phyloP scores from a whole-genome alignment of 495 filamentous ascomycete genomes.

The Penicillium waksmanii region DNA sequence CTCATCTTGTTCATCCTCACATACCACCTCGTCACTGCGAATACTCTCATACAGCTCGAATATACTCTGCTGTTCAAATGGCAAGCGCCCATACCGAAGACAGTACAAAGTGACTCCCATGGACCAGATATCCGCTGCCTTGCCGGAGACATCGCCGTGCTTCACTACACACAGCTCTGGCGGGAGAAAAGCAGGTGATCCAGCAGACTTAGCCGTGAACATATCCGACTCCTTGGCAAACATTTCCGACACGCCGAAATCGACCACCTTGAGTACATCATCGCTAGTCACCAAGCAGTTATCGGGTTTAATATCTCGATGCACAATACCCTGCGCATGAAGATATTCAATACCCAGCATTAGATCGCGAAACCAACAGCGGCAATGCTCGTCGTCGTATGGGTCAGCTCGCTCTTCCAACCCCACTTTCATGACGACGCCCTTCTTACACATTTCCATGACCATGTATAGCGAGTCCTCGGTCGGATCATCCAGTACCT shows the following conservation, averaged over 20 bases:
- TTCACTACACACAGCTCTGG: slow-evolving; percentile 89
- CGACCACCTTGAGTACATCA: slow-evolving; percentile 92
- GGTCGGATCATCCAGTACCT: slow-evolving; percentile 92
- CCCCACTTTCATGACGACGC: slow-evolving; percentile 95
- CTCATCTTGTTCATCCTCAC: slow-evolving; percentile 51
- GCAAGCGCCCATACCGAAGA: slow-evolving; percentile 82
- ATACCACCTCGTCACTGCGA: slow-evolving; percentile 59
- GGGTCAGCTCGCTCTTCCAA: slow-evolving; percentile 82
- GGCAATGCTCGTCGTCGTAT: slow-evolving; percentile 80
- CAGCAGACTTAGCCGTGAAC: slow-evolving; percentile 92
- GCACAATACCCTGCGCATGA: slow-evolving; percentile 92
- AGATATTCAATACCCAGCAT: slow-evolving; percentile 96
- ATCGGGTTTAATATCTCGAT: slow-evolving; percentile 98
- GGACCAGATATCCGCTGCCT: slow-evolving; percentile 94
- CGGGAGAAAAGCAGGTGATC: slow-evolving; percentile 92
- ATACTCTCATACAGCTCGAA: slow-evolving; percentile 91
- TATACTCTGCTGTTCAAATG: slow-evolving; percentile 77
- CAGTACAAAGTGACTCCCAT: slow-evolving; percentile 98
- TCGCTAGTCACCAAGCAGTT: slow-evolving; percentile 90
- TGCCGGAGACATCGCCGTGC: slow-evolving; percentile 87
- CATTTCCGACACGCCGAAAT: slow-evolving; percentile 98
- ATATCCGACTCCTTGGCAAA: slow-evolving; percentile 89
- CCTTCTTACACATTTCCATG: slow-evolving; percentile 98
- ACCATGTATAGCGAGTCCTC: slow-evolving; percentile 99
- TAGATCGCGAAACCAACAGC: slow-evolving; percentile 93